Base-by-base conservation (phyloP, 2,329 filamentous ascomycete species). In the Ophiostoma ulmi region DNA sequence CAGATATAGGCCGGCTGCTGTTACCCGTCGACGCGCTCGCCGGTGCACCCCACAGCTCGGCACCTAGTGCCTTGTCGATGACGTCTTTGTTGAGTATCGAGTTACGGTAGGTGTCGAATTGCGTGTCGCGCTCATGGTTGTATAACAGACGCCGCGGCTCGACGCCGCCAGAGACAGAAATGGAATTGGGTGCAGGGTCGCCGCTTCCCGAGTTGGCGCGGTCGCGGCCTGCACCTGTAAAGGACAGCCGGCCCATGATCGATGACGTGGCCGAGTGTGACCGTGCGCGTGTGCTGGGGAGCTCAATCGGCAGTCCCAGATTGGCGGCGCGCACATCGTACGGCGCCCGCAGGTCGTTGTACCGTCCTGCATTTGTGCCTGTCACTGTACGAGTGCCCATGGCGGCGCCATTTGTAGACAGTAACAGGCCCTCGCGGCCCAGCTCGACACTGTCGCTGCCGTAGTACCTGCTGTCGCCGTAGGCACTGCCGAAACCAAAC, bases 401-500 rank as follows among this genome's bases (percentile, higher is more conserved):
- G 52, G 52, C 41, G 17, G 65, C 65, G 36, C 26, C 58, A 22
- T 70, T 41, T 52, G 26, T 31, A 0, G 39, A 55, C 7, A 71
- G 10, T 4, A 39, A 36, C 39, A 44, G 44, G 0, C n/a, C 26
- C 31, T 31, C n/a, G 35, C 58, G 8, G 58, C 70, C 10, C 11
- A 65, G 66, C 41, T 63, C 67, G 76, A 78, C 72, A 41, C 41
- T 48, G 71, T 71, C 7, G 41, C 17, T 69, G 48, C 76, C 70
- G 55, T 75, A 44, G 8, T n/a, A 38, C 36, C 36, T 17, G 65
- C 41, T 48, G 70, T 71, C 13, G 26, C 17, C 67, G 26, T 77
- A 76, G 69, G 74, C 74, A 71, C 75, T 73, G 73, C 74, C 74
- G 77, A 81, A 85, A 61, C 83, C 83, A 74, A 81, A 85, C 20